Conservation (phyloP, 306 rosid species). For the Lathyrus oleraceus region DNA sequence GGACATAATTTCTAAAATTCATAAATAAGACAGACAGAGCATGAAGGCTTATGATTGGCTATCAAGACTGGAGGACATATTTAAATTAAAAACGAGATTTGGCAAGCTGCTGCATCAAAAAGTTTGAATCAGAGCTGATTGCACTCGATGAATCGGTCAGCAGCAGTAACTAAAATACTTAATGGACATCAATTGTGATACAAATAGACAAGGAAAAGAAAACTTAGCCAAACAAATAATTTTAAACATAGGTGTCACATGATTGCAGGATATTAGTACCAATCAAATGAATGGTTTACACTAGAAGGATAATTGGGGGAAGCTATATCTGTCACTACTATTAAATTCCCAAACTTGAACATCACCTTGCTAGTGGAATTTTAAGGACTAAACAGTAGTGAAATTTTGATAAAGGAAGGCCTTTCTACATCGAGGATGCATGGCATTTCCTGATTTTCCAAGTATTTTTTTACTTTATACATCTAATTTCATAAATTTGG, state of each 20-base stretch:
- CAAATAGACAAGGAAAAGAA: constrained; percentile 6
- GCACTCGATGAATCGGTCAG: background rate
- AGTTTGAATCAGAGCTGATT: constrained; percentile 15
- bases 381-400: background rate
- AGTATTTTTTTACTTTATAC: constrained; percentile 2
- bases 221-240: background rate
- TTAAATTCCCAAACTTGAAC: constrained; percentile 14
- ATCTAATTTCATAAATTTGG: constrained; percentile 19
- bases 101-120: background rate
- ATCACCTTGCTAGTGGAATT: background rate
- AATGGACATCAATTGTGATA: background rate
- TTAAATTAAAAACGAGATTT: background rate
- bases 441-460: constrained; percentile 1
- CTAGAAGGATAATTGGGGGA: constrained; percentile 9
- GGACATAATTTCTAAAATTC: constrained; percentile 9
- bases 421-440: background rate
- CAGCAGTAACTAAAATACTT: background rate
- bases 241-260: background rate
- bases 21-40: constrained; percentile 10
- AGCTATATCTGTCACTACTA: background rate
- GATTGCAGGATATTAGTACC: background rate
- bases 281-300: background rate
- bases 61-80: background rate
- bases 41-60: background rate
- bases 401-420: constrained; percentile 13